Conservation (phyloP, 805 yeast species). For the Middelhovenomyces tepae region DNA sequence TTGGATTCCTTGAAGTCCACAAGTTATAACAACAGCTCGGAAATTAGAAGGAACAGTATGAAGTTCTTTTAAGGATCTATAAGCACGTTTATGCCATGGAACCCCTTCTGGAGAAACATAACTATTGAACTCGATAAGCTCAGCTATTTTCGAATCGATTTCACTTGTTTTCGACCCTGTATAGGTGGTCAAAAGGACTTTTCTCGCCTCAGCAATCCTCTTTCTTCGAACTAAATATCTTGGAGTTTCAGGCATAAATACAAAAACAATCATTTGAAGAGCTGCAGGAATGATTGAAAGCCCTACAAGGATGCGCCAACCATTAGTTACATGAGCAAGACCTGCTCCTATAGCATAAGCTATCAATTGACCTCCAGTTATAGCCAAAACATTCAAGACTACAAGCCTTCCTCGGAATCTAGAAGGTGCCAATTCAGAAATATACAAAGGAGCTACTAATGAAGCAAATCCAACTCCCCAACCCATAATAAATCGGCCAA, state of each 20-base stretch:
- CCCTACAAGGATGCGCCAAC: conserved; percentile 93
- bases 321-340: conserved; percentile 58
- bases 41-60: conserved; percentile 47
- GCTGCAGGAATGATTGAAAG: conserved; percentile 82
- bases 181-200: conserved; percentile 58
- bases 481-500: conserved; percentile 88
- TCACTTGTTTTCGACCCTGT: conserved; percentile 52
- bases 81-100: conserved; percentile 8
- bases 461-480: conserved; percentile 96
- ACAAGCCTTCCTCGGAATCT: conserved; percentile 87
- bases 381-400: conserved; percentile 76
- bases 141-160: conserved; percentile 59
- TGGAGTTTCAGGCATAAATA: conserved; percentile 93
- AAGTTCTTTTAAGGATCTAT: conserved; percentile 20
- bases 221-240: conserved; percentile 75
- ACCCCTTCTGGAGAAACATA: conserved; percentile 11
- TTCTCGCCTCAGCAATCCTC: conserved; percentile 52
- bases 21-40: conserved; percentile 81
- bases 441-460: conserved; percentile 85
- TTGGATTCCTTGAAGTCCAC: conserved; percentile 93
- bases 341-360: conserved; percentile 89
- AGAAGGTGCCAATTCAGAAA: conserved; percentile 87
- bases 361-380: conserved; percentile 90
- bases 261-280: conserved; percentile 63
- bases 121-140: conserved; percentile 37